These are phyloP conservation scores for Diaporthe citriasiana DNA, from an alignment of 2,329 filamentous ascomycete genomes.

Conservation along the genomic window DNA sequence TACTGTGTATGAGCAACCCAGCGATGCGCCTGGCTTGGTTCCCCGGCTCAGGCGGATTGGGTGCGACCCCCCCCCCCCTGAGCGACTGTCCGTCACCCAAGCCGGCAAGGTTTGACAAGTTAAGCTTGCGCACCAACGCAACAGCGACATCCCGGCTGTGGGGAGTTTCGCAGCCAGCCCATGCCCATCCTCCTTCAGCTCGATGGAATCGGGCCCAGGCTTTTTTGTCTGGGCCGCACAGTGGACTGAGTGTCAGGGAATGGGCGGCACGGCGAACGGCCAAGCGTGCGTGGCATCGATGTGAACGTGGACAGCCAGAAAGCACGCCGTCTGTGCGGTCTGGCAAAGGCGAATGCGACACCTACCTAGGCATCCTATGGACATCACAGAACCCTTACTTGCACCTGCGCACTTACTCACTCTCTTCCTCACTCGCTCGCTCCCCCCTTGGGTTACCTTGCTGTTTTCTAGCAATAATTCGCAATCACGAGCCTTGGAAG, in stretches of 20 bases:
- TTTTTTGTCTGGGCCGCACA: conserved; percentile 18
- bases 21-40: conserved; percentile 19
- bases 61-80: conserved; percentile 35
- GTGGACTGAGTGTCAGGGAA: conserved; percentile 11
- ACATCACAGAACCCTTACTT: not conserved
- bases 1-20: not conserved
- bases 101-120: conserved; percentile 37
- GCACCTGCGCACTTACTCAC: not conserved
- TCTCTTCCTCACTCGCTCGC: not conserved
- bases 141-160: conserved; percentile 34
- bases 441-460: not conserved
- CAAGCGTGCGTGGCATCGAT: conserved; percentile 30
- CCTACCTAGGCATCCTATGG: not conserved
- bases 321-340: conserved; percentile 20
- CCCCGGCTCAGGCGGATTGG: conserved; percentile 3
- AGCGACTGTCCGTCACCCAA: conserved; percentile 10
- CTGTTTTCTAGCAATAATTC: conserved; percentile 7
- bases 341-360: not conserved
- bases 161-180: conserved; percentile 36
- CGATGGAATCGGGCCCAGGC: conserved; percentile 28
- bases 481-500: conserved; percentile 28
- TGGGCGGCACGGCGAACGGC: conserved; percentile 1
- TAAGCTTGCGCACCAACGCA: conserved; percentile 39
- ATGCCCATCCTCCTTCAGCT: conserved; percentile 32
- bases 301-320: conserved; percentile 26